Conservation (phyloP, 805 yeast species). For the Barnettozyma vustinii region DNA sequence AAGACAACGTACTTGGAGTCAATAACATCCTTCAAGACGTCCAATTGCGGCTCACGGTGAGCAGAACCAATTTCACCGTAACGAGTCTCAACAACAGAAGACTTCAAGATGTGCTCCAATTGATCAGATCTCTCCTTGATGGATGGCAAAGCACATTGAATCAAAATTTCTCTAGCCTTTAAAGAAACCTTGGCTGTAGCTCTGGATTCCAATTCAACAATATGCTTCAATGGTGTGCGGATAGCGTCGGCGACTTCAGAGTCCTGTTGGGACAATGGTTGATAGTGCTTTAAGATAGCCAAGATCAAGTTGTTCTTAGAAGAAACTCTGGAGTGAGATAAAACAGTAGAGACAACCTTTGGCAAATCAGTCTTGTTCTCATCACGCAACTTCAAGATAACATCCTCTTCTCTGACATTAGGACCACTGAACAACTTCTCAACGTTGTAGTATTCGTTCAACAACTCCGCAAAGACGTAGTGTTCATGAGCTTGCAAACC, state of each 20-base stretch:
- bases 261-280: conserved; percentile 68
- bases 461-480: conserved; percentile 60
- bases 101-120: conserved; percentile 88
- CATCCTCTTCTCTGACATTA: conserved; percentile 80
- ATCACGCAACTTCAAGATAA: conserved; percentile 81
- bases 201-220: conserved; percentile 87
- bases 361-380: conserved; percentile 72
- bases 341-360: conserved; percentile 64
- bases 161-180: conserved; percentile 92
- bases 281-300: conserved; percentile 80
- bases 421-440: conserved; percentile 77
- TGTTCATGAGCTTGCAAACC: conserved; percentile 87
- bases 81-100: conserved; percentile 82
- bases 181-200: conserved; percentile 89
- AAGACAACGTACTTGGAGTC: conserved; percentile 95
- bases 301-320: conserved; percentile 86
- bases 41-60: conserved; percentile 78
- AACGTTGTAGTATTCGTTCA: conserved; percentile 68
- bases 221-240: conserved; percentile 63
- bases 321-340: conserved; percentile 90
- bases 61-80: conserved; percentile 80
- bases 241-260: conserved; percentile 64
- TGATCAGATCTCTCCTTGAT: conserved; percentile 95
- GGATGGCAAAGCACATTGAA: conserved; percentile 95
- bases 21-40: conserved; percentile 81